phyloP scores from a whole-genome alignment of 2,329 filamentous ascomycete genomes.

The Penicillium sp. region DNA sequence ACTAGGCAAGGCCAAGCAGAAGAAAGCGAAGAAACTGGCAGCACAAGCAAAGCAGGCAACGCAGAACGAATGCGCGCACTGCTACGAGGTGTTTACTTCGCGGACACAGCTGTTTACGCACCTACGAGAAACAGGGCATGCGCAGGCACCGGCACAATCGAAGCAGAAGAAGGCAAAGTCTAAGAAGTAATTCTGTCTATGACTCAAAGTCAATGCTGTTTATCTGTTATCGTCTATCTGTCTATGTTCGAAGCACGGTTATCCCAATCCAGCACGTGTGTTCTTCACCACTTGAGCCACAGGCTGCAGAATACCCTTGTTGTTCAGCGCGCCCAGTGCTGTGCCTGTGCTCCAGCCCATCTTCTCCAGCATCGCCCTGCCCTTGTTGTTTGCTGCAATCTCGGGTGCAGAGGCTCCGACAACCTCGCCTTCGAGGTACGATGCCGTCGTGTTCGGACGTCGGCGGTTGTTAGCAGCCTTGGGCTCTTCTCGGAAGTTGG shows the following conservation, averaged over 20 bases:
- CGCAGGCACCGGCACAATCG: constrained; percentile 40
- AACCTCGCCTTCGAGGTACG: constrained; percentile 78
- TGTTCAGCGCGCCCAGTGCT: constrained; percentile 73
- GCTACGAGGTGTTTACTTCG: constrained; percentile 72
- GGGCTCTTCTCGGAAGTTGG: constrained; percentile 5
- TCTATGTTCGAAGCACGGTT: constrained; percentile 15
- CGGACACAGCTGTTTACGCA: constrained; percentile 71
- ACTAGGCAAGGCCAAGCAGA: constrained; percentile 52
- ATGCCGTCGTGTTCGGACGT: constrained; percentile 37
- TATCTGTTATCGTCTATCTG: neutral
- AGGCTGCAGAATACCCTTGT: constrained; percentile 83
- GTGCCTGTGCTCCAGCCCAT: constrained; percentile 95
- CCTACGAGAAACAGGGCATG: constrained; percentile 63
- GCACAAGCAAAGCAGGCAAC: constrained; percentile 22
- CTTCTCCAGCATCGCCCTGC: constrained; percentile 84
- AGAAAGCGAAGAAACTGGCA: constrained; percentile 49
- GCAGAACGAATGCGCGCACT: constrained; percentile 69
- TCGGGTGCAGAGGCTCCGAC: constrained; percentile 84
- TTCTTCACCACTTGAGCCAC: constrained; percentile 85
- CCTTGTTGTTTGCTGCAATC: constrained; percentile 75
- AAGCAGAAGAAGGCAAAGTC: constrained; percentile 9
- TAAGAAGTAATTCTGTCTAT: constrained; percentile 8
- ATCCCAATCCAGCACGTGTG: constrained; percentile 76
- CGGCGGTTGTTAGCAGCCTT: constrained; percentile 20
- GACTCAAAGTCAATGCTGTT: neutral